Conservation (phyloP, 768 basidiomycete genomes). For the Steccherinum ochraceum region DNA sequence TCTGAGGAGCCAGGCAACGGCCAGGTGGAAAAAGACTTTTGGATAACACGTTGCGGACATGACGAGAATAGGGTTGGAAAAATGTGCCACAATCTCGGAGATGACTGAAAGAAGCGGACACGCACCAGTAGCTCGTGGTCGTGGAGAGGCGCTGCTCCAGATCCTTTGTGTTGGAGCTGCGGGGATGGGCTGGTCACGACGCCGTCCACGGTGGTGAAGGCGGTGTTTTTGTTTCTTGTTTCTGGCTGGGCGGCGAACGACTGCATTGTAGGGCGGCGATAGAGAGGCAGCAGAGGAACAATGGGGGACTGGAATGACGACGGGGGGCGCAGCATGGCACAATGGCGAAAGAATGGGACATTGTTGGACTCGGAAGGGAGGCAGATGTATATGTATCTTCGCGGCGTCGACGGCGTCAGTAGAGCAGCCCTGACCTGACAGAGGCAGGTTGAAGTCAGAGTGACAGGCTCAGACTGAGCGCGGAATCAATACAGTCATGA, state of each 20-base stretch:
- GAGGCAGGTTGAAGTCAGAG: background rate
- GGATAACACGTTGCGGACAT: background rate
- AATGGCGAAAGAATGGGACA: background rate
- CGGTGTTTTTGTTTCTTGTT: background rate
- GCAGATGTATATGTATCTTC: background rate
- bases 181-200: background rate
- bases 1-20: background rate
- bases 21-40: background rate
- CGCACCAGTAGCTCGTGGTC: background rate
- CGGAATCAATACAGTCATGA: background rate
- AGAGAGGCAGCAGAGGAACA: background rate
- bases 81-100: background rate
- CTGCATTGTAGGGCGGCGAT: background rate
- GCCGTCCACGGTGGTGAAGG: background rate
- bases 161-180: background rate
- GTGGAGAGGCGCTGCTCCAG: background rate
- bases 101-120: background rate
- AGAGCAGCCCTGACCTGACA: background rate
- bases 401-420: background rate
- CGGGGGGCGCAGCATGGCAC: background rate
- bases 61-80: background rate
- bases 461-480: background rate
- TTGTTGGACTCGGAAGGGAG: background rate
- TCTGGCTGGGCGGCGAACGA: background rate
- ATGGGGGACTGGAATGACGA: background rate